A percentile compares a stretch with the other conserved stretches of the same genome.
phyloP scores from a whole-genome alignment of 148 eudicot genomes.

The Vaccinium macrocarpon region DNA sequence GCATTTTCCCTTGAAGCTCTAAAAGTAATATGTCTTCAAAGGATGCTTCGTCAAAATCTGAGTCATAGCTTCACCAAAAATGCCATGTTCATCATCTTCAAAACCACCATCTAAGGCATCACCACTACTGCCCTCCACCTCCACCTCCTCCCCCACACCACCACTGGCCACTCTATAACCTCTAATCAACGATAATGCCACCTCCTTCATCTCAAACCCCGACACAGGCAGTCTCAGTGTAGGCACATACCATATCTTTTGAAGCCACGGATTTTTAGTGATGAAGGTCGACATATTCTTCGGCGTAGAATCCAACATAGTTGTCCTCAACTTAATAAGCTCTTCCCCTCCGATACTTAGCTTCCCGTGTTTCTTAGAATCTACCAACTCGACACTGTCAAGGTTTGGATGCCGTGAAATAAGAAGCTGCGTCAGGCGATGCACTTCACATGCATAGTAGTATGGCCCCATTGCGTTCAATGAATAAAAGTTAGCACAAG shows the following conservation, averaged over 20 bases:
- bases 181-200: not conserved
- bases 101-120: not conserved
- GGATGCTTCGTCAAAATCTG: not conserved
- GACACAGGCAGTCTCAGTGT: too few species aligned
- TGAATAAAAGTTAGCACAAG: too few species aligned
- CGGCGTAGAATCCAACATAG: too few species aligned
- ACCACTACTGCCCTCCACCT: not conserved
- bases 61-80: conserved; percentile 6
- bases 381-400: not conserved
- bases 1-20: too few species aligned
- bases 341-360: not conserved
- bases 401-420: not conserved
- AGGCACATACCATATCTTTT: too few species aligned
- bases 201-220: not conserved
- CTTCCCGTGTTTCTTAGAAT: not conserved
- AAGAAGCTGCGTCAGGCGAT: not conserved
- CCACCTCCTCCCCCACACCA: too few species aligned
- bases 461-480: too few species aligned
- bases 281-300: too few species aligned
- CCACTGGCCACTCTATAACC: too few species aligned
- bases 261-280: too few species aligned
- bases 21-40: too few species aligned
- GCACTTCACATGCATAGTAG: too few species aligned
- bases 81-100: not conserved
- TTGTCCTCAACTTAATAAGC: not conserved